Evolutionary conservation across 208 protist species (phyloP).

Genomic region (Acanthamoeba castellanii): DNA sequence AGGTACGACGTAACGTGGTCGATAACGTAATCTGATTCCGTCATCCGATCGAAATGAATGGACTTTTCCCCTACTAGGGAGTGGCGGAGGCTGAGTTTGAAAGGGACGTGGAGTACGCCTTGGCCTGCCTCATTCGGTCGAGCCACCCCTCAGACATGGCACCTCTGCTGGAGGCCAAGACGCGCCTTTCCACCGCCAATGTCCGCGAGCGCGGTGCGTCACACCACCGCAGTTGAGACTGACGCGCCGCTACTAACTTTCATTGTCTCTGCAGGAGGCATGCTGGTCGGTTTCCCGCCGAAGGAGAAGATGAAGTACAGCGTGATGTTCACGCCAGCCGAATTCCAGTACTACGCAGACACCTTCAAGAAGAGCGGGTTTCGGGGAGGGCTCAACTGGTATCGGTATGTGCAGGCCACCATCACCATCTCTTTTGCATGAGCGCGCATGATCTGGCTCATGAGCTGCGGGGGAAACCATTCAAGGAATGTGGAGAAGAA

Average conservation of each 20-base stretch:
- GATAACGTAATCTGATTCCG: too few species aligned
- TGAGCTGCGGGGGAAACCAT: neutral
- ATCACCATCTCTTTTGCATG: neutral
- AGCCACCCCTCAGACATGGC: neutral
- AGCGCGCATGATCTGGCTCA: neutral
- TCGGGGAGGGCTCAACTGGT: conserved; percentile 30
- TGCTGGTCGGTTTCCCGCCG: conserved; percentile 28
- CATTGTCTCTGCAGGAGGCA: neutral
- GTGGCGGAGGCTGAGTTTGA: conserved; percentile 24
- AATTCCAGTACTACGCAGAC: neutral
- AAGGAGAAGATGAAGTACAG: neutral
- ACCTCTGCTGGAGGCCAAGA: neutral
- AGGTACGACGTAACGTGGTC: neutral
- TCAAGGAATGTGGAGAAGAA: conserved; percentile 40
- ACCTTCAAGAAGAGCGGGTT: conserved; percentile 44
- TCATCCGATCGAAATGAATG: neutral
- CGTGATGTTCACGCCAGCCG: neutral
- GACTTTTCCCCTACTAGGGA: neutral
- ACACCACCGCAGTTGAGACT: neutral
- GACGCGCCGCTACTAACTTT: neutral
- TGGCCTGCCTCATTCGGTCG: neutral
- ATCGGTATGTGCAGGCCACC: neutral
- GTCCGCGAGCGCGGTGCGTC: neutral
- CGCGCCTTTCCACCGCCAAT: neutral
- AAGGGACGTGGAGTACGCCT: neutral